Base-by-base conservation (phyloP, 371 early-diverging fungal genomes). In the Circinella umbellata region DNA sequence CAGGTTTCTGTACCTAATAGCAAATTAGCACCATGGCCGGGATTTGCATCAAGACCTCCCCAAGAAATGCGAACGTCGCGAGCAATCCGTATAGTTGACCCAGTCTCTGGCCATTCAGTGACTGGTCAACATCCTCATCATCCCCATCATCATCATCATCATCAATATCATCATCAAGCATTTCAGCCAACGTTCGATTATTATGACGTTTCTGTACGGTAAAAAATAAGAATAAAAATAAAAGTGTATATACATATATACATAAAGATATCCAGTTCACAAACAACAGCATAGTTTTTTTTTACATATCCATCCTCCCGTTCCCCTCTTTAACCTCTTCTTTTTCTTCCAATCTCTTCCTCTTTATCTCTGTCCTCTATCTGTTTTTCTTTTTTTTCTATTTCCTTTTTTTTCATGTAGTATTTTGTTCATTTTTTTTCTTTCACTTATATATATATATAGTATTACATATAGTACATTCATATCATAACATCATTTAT, bases 1-100 rank as follows among this genome's bases (percentile, higher is more conserved):
- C 82, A 77, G 39, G 80, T 82, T 20, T 67, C 77, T 49, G 73
- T 80, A 10, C 81, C 73, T 37, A 61, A 55, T 51, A 51, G 15
- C 60, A 71, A 66, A 60, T 53, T 49, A 42, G 20, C 73, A 61
- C 55, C 63, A 67, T 48, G 61, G 48, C 73, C 69, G 15, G 57
- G 60, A 7, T 37, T 63, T 46, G 42, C 70, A 65, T 51, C 48
- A 70, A n/a, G 53, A 9, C 61, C 61, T 11, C 62, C 48, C 15
- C 42, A 42, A 42, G 42, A 36, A 42, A 57, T 49, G 55, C 47
- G 47, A 35, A 37, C 39, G 20, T 62, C 61, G 34, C 66, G 67
- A 37, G 69, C 51, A 0, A 72, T 72, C 18, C 66, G 67, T 20
- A 65, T 72, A 13, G 63, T 72, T 15, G 63, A 72, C 53, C 73